Base-by-base conservation (phyloP, 1,139 yeast genomes). In the Yamadazyma sp. region DNA sequence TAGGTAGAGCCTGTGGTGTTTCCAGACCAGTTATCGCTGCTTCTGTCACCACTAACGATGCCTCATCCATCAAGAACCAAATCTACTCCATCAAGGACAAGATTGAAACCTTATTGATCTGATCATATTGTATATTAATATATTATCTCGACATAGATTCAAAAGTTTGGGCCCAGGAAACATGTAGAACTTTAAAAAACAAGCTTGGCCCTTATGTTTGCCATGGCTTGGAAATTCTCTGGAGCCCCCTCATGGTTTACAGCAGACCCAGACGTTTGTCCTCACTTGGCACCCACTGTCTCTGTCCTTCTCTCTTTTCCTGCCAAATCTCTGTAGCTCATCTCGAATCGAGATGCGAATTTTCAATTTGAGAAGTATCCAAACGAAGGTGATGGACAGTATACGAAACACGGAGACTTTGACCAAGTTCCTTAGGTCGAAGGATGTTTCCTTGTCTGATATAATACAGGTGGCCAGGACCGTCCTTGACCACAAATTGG, bases 1-100 rank as follows among this genome's bases (percentile, higher is more conserved):
- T 94, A 59, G 98, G 99, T 67, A 88, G 98, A 78, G 98, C 98
- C 59, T 92, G 98, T 77, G 99, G 98, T 75, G 98, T 94, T 54
- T 88, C 98, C 46, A 87, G 99, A 79, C 98, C 98, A 53, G 98
- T 94, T 46, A 91, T 92, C 66, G 95, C 98, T 64, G 98, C 98
- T 52, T 87, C 96, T 50, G 95, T 94, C 64, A 94, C 99, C 64
- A 81, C 98, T 53, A 92, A 94, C 75, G 99, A 94, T 64, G 96
- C 97, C 59, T 89, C 98, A 56, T 88, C 96, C 60, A 86, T 94
- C 76, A 89, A 89, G 81, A 87, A 77, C 79, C 98, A 91, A 79
- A 88, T 92, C 73, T 89, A 87, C 73, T 88, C 87, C 65, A 89
- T 91, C 72, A 94, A 92, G 87, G 98, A 92, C 76, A 91, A 91